These are phyloP conservation scores for Solanum sparsipilum DNA, from an alignment of 257 asterid genomes.

Conservation along the genomic window DNA sequence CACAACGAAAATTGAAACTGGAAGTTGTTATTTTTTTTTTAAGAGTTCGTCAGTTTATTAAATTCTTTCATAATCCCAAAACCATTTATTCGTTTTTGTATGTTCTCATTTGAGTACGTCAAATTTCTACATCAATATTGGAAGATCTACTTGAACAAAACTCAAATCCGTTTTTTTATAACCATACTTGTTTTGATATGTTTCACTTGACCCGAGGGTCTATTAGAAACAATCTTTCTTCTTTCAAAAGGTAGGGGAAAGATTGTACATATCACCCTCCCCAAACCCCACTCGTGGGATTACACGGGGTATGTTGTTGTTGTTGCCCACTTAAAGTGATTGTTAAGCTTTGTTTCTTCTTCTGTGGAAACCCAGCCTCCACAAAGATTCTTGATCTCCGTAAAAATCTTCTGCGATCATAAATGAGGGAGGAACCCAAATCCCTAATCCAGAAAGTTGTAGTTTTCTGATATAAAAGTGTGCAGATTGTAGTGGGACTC, in stretches of 20 bases:
- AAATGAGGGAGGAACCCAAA: background rate
- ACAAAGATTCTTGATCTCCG: background rate
- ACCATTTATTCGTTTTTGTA: background rate
- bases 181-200: background rate
- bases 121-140: background rate
- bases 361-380: background rate
- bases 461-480: background rate
- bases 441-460: background rate
- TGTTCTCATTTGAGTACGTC: background rate
- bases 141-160: background rate
- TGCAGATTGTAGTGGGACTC: background rate
- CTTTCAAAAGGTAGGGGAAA: background rate
- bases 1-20: background rate
- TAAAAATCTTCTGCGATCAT: background rate
- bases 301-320: background rate
- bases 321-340: background rate
- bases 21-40: background rate
- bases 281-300: background rate
- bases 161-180: background rate
- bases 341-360: background rate
- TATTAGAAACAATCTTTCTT: background rate
- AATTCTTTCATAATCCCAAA: background rate
- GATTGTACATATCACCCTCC: background rate
- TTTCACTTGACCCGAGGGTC: background rate
- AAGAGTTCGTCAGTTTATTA: background rate